Evolutionary conservation across 2,329 filamentous ascomycete species (phyloP), one percentile per base, ranked within the genome.

Genomic region (Ambrosiella beaveri): DNA sequence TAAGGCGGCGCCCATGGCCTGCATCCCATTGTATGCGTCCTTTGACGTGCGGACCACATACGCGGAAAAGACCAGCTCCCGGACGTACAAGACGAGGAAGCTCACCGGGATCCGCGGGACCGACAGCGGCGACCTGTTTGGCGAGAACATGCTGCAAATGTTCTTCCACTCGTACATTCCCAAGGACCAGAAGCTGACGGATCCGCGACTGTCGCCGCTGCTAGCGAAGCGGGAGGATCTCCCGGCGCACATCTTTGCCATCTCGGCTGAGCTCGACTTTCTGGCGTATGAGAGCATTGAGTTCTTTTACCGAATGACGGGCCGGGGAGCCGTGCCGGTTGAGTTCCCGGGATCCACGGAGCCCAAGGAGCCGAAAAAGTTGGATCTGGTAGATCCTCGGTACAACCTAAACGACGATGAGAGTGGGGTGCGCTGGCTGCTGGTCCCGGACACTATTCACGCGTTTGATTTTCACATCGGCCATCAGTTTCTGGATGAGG

Each of bases 1-100:
- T 9, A 44, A 60, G 17, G 61, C 61, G 1, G 36, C 60, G 13
- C 59, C 68, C 19, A 58, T 55, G 15, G 74, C 71, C 0, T 67
- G 71, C 0, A 63, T 76, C 7, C 66, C 71, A 2, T 66, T 75
- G 49, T 78, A 75, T 61, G 69, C 72, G 1, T 64, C 69, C 5
- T 64, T 68, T 17, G 70, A 73, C 60, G 68, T 68, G 39, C 65
- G 64, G 1, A 63, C 66, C 49, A n/a, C 62, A 13, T 59, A 63
- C 35, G 57, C 65, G 56, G 62, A 64, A 44, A 65, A 67, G 58
- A 59, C 59, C 54, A 50, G 62, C 55, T 61, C 59, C 2, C 58
- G 68, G 8, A 64, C 64, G 6, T 69, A 66, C 58, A 67, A 67
- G 56, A 27, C 55, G 3, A 63, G 62, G 7, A 49, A 61, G 15